Base-by-base conservation (phyloP, 2,329 filamentous ascomycete species). In the Fusarium sororula region DNA sequence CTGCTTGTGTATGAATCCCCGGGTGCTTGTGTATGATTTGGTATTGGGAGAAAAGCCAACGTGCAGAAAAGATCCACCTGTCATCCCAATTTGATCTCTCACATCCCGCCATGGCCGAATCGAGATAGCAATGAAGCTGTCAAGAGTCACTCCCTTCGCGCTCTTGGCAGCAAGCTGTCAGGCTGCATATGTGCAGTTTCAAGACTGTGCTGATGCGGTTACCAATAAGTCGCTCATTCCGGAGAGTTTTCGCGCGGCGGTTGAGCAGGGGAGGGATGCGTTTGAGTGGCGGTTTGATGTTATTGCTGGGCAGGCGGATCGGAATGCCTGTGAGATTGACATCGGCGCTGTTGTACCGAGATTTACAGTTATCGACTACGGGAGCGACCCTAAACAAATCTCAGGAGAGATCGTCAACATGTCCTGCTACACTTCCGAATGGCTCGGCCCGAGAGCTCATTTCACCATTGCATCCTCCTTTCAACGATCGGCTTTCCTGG, bases 151-250 rank as follows among this genome's bases (percentile, higher is more conserved):
- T n/a, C 32, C 39, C 14, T 37, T 38, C 22, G 14, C 44, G 17
- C 9, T 63, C 47, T 53, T 67, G 47, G n/a, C 47, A 47, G 55
- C 45, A 6, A 45, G 55, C 24, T 61, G 47, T 26, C 65, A 61
- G 30, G 66, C 53, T n/a, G 70, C 70, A 30, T 60, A 63, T 41
- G 53, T 73, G 15, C 70, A 71, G 51, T 73, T 71, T 0, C 70
- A 56, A n/a, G 54, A 74, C 18, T 73, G 70, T 7, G 44, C 38
- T 6, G 45, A 71, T 5, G 24, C 14, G 3, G 10, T 20, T 2
- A n/a, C 47, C 6, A 22, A 60, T 14, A 26, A 22, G 17, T 53
- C 51, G 32, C 24, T 73, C 22, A 67, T 59, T 44, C 70, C 61
- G 2, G 53, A 67, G 42, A 73, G 70, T 18, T 66, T 73, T 41